Percentiles rank a stretch among this genome's conserved stretches.
Evolutionary conservation across 1,284 basidiomycete species (phyloP).

Genomic region (Malassezia sp.): DNA sequence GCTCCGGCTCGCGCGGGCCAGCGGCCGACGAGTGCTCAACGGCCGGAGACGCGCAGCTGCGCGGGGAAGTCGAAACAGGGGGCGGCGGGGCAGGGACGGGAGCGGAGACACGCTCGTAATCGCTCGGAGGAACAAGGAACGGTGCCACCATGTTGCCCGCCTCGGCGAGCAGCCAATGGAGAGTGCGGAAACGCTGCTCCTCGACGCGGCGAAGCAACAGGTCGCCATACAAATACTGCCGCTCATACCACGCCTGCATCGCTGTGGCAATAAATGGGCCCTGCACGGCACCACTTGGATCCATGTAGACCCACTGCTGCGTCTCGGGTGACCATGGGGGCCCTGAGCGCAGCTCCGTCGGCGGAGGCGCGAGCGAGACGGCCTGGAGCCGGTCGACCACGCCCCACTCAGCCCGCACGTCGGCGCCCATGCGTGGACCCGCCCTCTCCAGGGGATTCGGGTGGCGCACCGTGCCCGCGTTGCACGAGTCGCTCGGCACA

Average conservation of each 20-base stretch:
- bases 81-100: no score
- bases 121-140: slow-evolving; percentile 42
- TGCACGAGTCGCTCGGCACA: no score
- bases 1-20: neutral
- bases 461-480: no score
- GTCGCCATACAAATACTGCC: slow-evolving; percentile 76
- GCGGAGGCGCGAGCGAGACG: no score
- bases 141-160: slow-evolving; percentile 42
- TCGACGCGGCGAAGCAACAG: slow-evolving; percentile 66
- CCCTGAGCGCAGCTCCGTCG: no score
- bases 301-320: slow-evolving; percentile 81
- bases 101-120: no score
- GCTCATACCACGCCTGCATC: slow-evolving; percentile 94
- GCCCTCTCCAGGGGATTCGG: no score
- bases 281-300: slow-evolving; percentile 77
- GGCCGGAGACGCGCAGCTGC: no score
- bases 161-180: slow-evolving; percentile 44
- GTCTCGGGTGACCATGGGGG: slow-evolving; percentile 52
- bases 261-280: slow-evolving; percentile 81
- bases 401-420: no score
- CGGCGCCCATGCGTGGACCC: no score
- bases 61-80: no score
- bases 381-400: no score
- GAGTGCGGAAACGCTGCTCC: slow-evolving; percentile 45
- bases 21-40: neutral